Base-by-base conservation (phyloP, 2,329 filamentous ascomycete species). In the Pestalotiopsis sp. region DNA sequence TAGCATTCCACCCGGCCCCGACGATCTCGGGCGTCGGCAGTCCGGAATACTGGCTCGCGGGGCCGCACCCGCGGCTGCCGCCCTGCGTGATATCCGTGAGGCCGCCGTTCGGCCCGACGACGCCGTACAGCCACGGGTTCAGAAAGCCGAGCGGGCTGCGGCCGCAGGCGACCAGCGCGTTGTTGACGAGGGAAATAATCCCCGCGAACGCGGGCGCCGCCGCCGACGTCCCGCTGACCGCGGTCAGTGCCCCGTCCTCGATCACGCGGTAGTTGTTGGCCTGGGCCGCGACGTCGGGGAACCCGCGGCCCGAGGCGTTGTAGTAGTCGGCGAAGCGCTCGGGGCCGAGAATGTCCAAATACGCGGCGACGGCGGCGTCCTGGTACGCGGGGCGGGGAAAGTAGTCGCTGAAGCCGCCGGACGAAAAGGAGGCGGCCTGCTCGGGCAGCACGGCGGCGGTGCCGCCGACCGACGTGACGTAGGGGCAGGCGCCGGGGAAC, bases 161-260 rank as follows among this genome's bases (percentile, higher is more conserved):
- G 1, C 87, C 87, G n/a, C 81, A 80, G 17, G 84, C 80, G 62
- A 92, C 78, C 39, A 90, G 83, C 25, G 87, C 85, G 69, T 90
- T 88, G 75, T 93, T 93, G 65, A 94, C 78, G 49, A 92, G 83
- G 0, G 87, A 84, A 63, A 94, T 81, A 71, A 94, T 84, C 14
- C 85, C 85, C 0, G 90, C 90, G 64, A 91, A 86, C 0, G 89
- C 81, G 0, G 92, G 92, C 0, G 88, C 81, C 2, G 91, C 86
- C 0, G 90, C 90, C 68, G 83, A 85, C 0, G 80, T 82, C 23
- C 81, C 81, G 61, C 62, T 79, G 77, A 71, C 81, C 76, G 67
- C 78, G 76, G 71, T 80, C 76, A 75, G 67, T 25, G 68, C 70
- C 52, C 78, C 77, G 38, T 75, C 72, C 4, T 74, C 65, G 4